Conservation (phyloP, 2,329 filamentous ascomycete species). For the Fusarium sp. region DNA sequence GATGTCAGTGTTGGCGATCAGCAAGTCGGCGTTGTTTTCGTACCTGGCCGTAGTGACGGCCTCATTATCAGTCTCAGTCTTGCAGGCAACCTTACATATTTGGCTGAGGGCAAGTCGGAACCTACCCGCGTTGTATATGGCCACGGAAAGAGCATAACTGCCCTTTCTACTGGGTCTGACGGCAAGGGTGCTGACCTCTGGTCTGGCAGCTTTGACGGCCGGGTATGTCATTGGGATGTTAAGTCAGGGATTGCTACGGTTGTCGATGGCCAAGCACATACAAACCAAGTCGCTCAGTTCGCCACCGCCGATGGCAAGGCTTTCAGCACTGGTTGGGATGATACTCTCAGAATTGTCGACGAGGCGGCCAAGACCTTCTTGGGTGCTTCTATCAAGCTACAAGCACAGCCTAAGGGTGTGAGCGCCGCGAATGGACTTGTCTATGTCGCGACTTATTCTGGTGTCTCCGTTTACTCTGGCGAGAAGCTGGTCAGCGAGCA, state of each 20-base stretch:
- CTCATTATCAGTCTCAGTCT: constrained; percentile 92
- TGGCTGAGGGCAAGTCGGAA: constrained; percentile 76
- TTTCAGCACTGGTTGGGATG: constrained; percentile 95
- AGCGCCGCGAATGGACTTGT: constrained; percentile 65
- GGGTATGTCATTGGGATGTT: constrained; percentile 86
- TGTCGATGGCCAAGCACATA: constrained; percentile 84
- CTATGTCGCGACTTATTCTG: constrained; percentile 68
- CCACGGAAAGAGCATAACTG: constrained; percentile 91
- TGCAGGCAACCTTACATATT: constrained; percentile 89
- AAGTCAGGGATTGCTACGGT: constrained; percentile 74
- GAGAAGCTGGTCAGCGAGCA: constrained; percentile 71
- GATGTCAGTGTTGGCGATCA: constrained; percentile 83
- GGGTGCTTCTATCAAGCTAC: constrained; percentile 74
- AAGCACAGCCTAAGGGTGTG: constrained; percentile 84
- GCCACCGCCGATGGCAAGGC: constrained; percentile 71
- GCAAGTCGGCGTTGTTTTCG: constrained; percentile 95
- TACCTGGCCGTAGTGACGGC: constrained; percentile 82
- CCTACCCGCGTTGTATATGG: constrained; percentile 82
- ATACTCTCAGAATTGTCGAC: constrained; percentile 85
- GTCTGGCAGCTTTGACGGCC: constrained; percentile 93
- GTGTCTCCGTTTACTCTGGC: constrained; percentile 67
- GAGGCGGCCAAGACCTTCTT: constrained; percentile 80
- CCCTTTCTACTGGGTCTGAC: constrained; percentile 64
- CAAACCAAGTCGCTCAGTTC: constrained; percentile 87
- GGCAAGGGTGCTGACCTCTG: constrained; percentile 75